Base-by-base conservation (phyloP, 129 eudicot species). In the Centaurea solstitialis region DNA sequence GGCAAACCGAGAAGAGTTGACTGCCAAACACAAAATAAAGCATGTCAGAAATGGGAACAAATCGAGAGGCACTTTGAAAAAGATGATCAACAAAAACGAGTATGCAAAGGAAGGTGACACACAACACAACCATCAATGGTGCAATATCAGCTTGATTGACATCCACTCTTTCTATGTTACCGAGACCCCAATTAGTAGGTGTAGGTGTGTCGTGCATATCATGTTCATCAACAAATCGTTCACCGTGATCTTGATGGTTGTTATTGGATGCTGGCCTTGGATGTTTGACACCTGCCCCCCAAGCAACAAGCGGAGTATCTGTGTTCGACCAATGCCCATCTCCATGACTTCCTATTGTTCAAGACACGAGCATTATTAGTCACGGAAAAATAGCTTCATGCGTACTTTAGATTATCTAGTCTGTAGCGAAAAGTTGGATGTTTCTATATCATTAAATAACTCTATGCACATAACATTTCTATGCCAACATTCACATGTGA, bases 121-220 rank as follows among this genome's bases (percentile, higher is more conserved):
- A 47, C 22, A 73, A 69, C 68, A 79, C 87, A 84, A 96, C 99
- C 99, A 96, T 96, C 76, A 96, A 81, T 30, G 99, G 99, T 22
- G 99, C 97, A 62, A 96, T 96, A 88, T 96, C 99, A 82, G 99
- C 99, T 89, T 96, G 99, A 84, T 96, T 93, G 61, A 93, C 97
- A 93, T 96, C 99, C 88, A 85, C 87, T 80, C 99, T 84, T 87
- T 91, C 95, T 59, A 96, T 87, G 76, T 83, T 88, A 84, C 78
- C 68, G 26, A 96, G 95, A 75, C 99, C 99, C 99, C 98, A 93
- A 45, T 96, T 90, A n/a, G 83, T 78, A 74, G 99, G 99, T 22
- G 99, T 93, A 74, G 95, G 95, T 74, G 82, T 85, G 75, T 91
- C 97, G 86, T 96, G 99, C 84, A 85, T 80, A 83, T 83, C 74